Percentiles rank a stretch among this genome's conserved stretches.
Evolutionary conservation across 73 alveolate species (phyloP).

Genomic region (Blepharisma stoltei): DNA sequence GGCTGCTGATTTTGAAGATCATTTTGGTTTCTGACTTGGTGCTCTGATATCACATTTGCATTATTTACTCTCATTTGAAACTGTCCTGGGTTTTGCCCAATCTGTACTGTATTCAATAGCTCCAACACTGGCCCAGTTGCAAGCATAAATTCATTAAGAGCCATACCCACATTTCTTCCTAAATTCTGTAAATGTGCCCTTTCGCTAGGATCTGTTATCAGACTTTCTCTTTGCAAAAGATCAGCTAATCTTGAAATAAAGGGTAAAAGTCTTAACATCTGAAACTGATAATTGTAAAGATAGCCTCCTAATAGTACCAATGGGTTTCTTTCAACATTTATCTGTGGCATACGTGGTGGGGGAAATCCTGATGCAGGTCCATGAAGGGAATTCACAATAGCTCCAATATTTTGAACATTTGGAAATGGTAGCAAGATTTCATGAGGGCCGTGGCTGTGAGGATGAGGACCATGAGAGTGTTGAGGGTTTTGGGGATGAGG

Average conservation of each 20-base stretch:
- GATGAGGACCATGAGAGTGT: constrained; percentile 13
- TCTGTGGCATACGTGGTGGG: constrained; percentile 29
- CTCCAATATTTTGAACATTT: constrained; percentile 14
- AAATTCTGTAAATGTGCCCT: constrained; percentile 9
- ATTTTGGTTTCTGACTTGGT: not conserved
- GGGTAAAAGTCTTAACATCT: constrained; percentile 28
- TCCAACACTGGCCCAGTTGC: constrained; percentile 10
- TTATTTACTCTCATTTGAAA: constrained; percentile 15
- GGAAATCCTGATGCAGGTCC: constrained; percentile 32
- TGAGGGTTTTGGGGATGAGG: constrained; percentile 13
- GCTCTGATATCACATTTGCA: not conserved
- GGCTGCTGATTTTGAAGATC: not conserved
- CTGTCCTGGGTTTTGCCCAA: constrained; percentile 26
- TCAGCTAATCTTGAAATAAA: constrained; percentile 14
- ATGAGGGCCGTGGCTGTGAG: not conserved
- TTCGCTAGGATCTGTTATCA: constrained; percentile 19
- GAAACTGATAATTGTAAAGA: constrained; percentile 14
- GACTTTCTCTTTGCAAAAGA: constrained; percentile 18
- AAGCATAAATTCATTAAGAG: not conserved
- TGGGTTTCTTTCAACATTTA: constrained; percentile 27
- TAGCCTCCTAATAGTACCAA: constrained; percentile 15
- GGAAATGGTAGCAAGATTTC: constrained; percentile 17
- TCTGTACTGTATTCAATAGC: not conserved
- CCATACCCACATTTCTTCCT: not conserved
- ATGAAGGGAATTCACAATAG: constrained; percentile 1